Base-by-base conservation (phyloP, 2,329 filamentous ascomycete genomes). In the Arthrocladium fulminans region DNA sequence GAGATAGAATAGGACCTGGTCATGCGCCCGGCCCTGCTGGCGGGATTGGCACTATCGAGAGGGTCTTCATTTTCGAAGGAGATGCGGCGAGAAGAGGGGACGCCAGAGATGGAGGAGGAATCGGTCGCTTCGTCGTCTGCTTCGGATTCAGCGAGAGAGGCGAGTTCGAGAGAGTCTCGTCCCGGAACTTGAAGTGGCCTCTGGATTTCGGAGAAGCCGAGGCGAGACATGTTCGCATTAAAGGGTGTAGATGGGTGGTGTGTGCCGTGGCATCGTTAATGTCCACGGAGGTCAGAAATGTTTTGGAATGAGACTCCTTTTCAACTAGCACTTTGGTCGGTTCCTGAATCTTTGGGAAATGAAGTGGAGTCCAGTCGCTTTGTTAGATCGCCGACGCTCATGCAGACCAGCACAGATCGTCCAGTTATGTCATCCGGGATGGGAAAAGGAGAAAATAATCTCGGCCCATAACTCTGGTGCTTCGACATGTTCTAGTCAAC, bases 121-220 rank as follows among this genome's bases (percentile, higher is more conserved):
- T 84, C 78, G 13, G 83, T 85, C n/a, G 76, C 72, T 40, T 17
- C 32, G 41, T 70, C 75, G 42, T 77, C 78, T 54, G 76, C 76
- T 45, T 75, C 78, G 58, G 84, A 88, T 53, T 88, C 94, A 51
- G 90, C 92, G 55, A 98, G 81, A 46, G 89, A 96, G 52, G 89
- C 92, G 50, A 98, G 84, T 73, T 98, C 92, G 62, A 98, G 81
- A 40, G 90, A 97, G 75, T 98, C 92, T 70, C 92, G 86, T 53
- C 80, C 70, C 10, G 71, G 69, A n/a, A 53, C 35, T 22, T 40
- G 48, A 17, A 50, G 47, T 10, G 52, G 43, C 53, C 52, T 49
- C 43, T 57, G 54, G 39, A 53, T 41, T 47, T 51, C 52, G 20
- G 54, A 41, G 49, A 58, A 58, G 48, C 50, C 54, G 37, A 52